Conservation (phyloP, 1,284 basidiomycete species). For the Somion occarium region DNA sequence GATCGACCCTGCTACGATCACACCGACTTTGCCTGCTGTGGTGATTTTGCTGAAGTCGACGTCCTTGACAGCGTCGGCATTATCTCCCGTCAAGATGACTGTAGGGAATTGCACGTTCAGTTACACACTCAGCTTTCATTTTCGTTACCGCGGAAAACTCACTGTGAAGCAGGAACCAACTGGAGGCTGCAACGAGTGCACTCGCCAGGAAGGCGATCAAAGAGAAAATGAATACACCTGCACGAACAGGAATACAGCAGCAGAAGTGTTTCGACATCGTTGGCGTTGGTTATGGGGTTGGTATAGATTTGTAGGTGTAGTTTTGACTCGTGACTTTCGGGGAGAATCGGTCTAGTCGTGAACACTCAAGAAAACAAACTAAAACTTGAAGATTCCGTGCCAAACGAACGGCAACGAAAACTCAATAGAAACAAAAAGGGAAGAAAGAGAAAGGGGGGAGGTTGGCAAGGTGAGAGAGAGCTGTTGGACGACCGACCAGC, state of each 20-base stretch:
- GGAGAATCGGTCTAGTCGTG: neutral
- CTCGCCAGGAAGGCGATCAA: constrained; percentile 39
- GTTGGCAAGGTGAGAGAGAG: neutral
- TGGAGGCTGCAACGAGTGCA: constrained; percentile 35
- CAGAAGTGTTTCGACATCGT: constrained; percentile 40
- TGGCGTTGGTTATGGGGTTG: neutral
- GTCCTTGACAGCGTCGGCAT: constrained; percentile 10
- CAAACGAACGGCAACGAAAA: no score
- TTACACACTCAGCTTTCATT: neutral
- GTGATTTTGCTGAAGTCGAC: constrained; percentile 19
- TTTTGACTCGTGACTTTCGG: neutral
- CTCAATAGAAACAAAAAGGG: neutral
- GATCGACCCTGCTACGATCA: constrained; percentile 42
- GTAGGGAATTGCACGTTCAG: no score
- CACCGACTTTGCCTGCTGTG: constrained; percentile 30
- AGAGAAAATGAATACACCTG: constrained; percentile 55
- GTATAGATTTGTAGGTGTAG: neutral
- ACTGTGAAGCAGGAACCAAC: constrained; percentile 34
- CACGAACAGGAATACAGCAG: constrained; percentile 56
- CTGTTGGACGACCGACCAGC: no score
- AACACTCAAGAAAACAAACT: no score
- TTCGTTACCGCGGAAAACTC: constrained; percentile 5
- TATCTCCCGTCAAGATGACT: neutral
- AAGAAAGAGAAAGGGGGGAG: neutral
- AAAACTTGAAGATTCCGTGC: no score